Conservation (phyloP, 192 early-diverging fungal genomes). For the Rhizophagus clarus region DNA sequence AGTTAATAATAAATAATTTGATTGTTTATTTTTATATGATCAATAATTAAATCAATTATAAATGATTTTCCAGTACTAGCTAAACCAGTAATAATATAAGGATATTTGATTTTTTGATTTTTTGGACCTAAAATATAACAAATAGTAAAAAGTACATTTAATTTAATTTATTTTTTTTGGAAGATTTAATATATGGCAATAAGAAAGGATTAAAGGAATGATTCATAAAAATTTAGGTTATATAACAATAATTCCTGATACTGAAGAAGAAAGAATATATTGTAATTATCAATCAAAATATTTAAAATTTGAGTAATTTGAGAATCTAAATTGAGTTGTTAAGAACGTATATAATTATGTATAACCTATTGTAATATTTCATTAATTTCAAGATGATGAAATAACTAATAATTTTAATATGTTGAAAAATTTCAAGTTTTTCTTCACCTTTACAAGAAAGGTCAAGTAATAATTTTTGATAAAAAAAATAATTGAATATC, state of each 20-base stretch:
- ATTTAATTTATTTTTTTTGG: background rate
- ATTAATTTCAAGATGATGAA: background rate
- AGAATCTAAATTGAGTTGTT: background rate
- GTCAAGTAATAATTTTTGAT: background rate
- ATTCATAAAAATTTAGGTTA: no score
- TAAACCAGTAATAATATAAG: constrained; percentile 1
- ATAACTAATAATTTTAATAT: background rate
- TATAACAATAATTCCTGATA: no score
- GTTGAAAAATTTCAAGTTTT: background rate
- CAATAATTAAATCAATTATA: background rate
- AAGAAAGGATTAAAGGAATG: no score
- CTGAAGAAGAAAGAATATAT: no score
- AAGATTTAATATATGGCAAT: background rate
- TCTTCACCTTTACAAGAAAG: background rate
- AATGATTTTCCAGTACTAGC: background rate
- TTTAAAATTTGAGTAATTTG: no score
- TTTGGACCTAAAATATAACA: background rate
- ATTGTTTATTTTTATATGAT: background rate
- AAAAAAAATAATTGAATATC: constrained; percentile 11
- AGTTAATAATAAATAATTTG: background rate
- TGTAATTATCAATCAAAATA: no score
- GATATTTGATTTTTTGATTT: background rate
- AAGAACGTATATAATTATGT: background rate
- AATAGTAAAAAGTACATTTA: background rate
- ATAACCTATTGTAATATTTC: background rate